These are phyloP conservation scores for Dioscorea alata DNA, from an alignment of 106 monocot species.

Conservation along the genomic window DNA sequence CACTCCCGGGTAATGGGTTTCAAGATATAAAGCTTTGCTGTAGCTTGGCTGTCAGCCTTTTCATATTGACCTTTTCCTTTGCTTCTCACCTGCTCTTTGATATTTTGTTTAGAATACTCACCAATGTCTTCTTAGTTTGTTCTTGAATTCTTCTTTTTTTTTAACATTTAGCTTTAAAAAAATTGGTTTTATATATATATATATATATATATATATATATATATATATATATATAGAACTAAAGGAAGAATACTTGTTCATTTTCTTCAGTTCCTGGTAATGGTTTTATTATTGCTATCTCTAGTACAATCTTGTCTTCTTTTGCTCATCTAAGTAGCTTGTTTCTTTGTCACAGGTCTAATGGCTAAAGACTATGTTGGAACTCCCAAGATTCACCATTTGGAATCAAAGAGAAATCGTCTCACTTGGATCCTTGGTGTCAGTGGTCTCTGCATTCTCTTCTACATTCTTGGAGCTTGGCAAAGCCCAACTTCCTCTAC, in stretches of 20 bases:
- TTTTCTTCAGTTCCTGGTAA: too few species aligned
- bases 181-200: not conserved
- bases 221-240: not conserved
- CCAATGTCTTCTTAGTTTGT: not conserved
- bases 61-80: not conserved
- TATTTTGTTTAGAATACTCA: not conserved
- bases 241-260: too few species aligned
- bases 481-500: constrained; percentile 23
- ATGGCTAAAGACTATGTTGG: constrained; percentile 63
- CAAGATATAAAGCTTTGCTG: not conserved
- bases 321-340: not conserved
- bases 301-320: not conserved
- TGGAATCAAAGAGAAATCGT: constrained; percentile 31
- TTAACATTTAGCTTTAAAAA: not conserved
- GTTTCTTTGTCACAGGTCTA: constrained; percentile 7
- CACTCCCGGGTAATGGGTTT: not conserved
- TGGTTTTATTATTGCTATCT: not conserved
- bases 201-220: too few species aligned
- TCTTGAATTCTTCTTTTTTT: not conserved
- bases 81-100: not conserved
- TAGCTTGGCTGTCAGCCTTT: not conserved
- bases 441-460: constrained; percentile 44
- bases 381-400: constrained; percentile 50
- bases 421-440: constrained; percentile 37
- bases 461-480: constrained; percentile 77